A percentile compares a stretch with the other conserved stretches of the same genome.
These are phyloP conservation scores for Corrigiola litoralis DNA, from an alignment of 179 eudicot species.

Conservation along the genomic window DNA sequence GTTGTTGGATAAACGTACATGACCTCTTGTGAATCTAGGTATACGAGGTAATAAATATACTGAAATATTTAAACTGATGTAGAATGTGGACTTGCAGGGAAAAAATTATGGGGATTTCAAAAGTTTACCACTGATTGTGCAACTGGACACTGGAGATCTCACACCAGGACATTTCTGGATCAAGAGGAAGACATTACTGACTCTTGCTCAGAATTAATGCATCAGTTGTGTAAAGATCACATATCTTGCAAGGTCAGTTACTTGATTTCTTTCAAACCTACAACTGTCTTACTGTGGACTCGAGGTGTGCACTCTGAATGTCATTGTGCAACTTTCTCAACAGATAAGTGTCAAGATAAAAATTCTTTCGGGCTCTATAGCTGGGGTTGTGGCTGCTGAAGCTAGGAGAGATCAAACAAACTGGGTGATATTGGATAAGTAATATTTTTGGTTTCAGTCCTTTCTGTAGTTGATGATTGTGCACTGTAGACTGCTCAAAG, in stretches of 20 bases:
- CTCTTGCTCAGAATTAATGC: conserved; percentile 59
- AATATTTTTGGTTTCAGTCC: conserved; percentile 17
- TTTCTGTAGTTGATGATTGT: neutral
- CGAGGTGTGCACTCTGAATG: neutral
- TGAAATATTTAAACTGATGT: neutral
- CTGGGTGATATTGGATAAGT: conserved; percentile 84
- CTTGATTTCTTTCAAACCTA: neutral
- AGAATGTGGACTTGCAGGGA: conserved; percentile 31
- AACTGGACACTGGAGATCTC: conserved; percentile 46
- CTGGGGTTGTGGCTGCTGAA: conserved; percentile 71
- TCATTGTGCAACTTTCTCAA: conserved; percentile 3
- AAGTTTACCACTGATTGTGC: conserved; percentile 61
- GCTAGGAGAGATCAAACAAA: conserved; percentile 50
- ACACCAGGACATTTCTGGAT: conserved; percentile 47
- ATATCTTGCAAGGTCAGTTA: conserved; percentile 54
- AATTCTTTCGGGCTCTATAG: conserved; percentile 42
- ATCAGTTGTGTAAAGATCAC: conserved; percentile 49
- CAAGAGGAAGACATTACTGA: conserved; percentile 58
- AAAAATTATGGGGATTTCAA: conserved; percentile 43
- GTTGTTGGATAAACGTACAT: neutral
- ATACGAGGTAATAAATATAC: conserved; percentile 2
- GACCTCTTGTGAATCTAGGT: neutral
- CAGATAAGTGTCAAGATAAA: conserved; percentile 67
- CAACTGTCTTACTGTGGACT: neutral
- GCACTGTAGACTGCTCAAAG: neutral